These are phyloP conservation scores for Xylaria sp. DNA, from an alignment of 2,329 filamentous ascomycete species.

Conservation along the genomic window DNA sequence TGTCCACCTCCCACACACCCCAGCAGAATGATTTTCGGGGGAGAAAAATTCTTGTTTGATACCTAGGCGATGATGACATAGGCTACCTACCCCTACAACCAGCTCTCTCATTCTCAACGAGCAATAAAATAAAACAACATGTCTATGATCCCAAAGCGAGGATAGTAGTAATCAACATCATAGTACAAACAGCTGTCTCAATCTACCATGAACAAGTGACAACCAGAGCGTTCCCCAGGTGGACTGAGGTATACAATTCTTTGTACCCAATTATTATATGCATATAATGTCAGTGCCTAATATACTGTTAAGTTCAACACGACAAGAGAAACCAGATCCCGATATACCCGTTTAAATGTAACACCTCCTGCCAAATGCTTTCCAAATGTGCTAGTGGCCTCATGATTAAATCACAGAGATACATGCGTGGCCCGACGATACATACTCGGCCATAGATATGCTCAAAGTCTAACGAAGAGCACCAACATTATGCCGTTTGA, in stretches of 20 bases:
- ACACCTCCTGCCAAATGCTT: conserved; percentile 29
- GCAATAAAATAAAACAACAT: too few relatives aligned
- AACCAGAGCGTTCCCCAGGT: too few relatives aligned
- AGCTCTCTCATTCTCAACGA: too few relatives aligned
- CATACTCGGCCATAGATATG: background rate
- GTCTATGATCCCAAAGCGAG: too few relatives aligned
- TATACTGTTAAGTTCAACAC: conserved; percentile 6
- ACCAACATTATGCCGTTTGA: background rate
- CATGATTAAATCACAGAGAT: conserved; percentile 11
- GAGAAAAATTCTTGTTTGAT: too few relatives aligned
- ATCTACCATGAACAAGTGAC: too few relatives aligned
- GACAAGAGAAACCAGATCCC: conserved; percentile 6
- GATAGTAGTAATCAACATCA: too few relatives aligned
- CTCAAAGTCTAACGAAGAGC: background rate
- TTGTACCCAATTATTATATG: conserved; percentile 30
- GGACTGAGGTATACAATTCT: conserved; percentile 15
- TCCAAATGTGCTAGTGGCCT: conserved; percentile 8
- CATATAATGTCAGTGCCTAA: conserved; percentile 18
- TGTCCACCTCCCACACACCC: too few relatives aligned
- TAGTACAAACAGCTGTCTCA: background rate
- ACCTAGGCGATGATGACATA: too few relatives aligned
- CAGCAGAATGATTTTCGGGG: too few relatives aligned
- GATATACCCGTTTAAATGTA: conserved; percentile 21
- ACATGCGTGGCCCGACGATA: conserved; percentile 1
- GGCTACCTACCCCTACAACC: too few relatives aligned